Evolutionary conservation across 805 yeast species (phyloP).

Genomic region (Blastobotrys muscicola): DNA sequence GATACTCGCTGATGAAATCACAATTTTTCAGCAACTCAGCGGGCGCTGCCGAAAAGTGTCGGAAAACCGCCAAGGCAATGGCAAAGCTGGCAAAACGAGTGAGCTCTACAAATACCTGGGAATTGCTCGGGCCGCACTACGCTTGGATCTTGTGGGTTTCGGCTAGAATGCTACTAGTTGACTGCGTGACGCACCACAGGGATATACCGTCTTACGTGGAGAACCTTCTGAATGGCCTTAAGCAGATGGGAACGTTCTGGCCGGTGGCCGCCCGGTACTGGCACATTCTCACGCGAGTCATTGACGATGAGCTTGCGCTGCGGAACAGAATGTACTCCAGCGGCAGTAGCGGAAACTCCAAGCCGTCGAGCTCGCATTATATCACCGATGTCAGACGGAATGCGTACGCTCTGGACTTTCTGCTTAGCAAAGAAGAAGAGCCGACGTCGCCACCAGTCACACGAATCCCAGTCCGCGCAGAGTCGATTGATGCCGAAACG

Average conservation of each 20-base stretch:
- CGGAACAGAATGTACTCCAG: constrained; percentile 7
- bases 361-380: constrained; percentile 10
- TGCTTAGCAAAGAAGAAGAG: constrained; percentile 7
- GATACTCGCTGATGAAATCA: constrained; percentile 18
- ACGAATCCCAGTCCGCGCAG: constrained; percentile 2
- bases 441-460: constrained; percentile 1
- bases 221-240: constrained; percentile 12
- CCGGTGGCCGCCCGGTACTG: constrained; percentile 19
- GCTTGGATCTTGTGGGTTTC: constrained; percentile 23
- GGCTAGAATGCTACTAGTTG: constrained; percentile 19
- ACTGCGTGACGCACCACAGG: constrained; percentile 16
- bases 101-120: constrained; percentile 6
- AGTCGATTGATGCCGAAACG: constrained; percentile 1
- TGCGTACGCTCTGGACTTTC: constrained; percentile 21
- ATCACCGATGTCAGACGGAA: constrained; percentile 22
- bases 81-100: constrained; percentile 14
- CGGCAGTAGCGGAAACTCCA: background rate
- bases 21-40: constrained; percentile 16
- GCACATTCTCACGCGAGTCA: constrained; percentile 15
- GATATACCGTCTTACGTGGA: constrained; percentile 18
- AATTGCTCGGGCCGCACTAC: constrained; percentile 21
- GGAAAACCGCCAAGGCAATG: constrained; percentile 14
- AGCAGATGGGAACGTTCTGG: constrained; percentile 18
- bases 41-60: constrained; percentile 16
- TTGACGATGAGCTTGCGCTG: constrained; percentile 19